Base-by-base conservation (phyloP, 176 grass and related monocot species). In the Juncus effusus region DNA sequence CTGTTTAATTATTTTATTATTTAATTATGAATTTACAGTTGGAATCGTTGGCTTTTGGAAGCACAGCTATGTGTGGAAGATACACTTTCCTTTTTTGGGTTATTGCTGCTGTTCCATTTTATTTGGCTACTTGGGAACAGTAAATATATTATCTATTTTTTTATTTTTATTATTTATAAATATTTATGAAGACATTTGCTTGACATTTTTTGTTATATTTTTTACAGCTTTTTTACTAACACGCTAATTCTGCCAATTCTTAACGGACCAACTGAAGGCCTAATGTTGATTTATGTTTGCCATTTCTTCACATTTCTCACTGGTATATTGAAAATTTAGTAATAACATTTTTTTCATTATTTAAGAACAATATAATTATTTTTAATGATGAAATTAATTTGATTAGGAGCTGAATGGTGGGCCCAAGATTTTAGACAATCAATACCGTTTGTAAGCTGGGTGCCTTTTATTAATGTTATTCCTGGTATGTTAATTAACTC, bases 121-220 rank as follows among this genome's bases (percentile, higher is more conserved):
- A 97, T 79, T 77, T 91, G 11, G 93, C 88, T 71, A 97, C 93
- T 15, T 97, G 93, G 93, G 93, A 97, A 92, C 93, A 97, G 93
- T 97, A 83, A 79, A 87, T 72, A 57, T 6, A 53, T 71, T 69
- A 44, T 67, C 7, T 76, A 53, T 7, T 54, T 65, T 54, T 76
- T 3, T 8, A 58, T 3, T 78, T 15, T 53, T 74, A 58, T 12
- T 47, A 47, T 60, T 4, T 13, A 19, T 13, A 57, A 40, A 54
- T 51, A 74, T 44, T 13, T 41, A 57, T 16, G 7, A 12, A 57
- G 4, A 12, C 11, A 16, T 57, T 57, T 57, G 4, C 15, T 28
- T 9, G 10, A 10, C 16, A 7, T 9, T 35, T 61, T 61, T 38
- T 10, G 13, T 47, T 6, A 6, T 5, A 47, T 47, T 6, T 47